Base-by-base conservation (phyloP, 2,329 filamentous ascomycete species). In the Endocalyx cinctus region DNA sequence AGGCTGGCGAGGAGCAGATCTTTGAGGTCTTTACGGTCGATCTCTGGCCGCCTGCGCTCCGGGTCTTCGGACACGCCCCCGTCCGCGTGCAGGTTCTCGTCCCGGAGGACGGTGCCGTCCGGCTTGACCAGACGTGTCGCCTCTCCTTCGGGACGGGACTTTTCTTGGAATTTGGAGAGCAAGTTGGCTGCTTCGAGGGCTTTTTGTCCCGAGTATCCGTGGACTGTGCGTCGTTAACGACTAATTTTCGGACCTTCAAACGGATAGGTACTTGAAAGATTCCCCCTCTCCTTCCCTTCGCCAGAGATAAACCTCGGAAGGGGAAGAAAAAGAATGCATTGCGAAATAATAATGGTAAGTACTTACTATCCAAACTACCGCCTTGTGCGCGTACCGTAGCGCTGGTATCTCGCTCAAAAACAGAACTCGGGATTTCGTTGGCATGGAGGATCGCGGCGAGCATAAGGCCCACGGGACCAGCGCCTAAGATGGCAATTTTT, bases 301-400 rank as follows among this genome's bases (percentile, higher is more conserved):
- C n/a, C n/a, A n/a, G n/a, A n/a, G n/a, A n/a, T n/a, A n/a, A n/a
- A n/a, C n/a, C n/a, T n/a, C n/a, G n/a, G n/a, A n/a, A n/a, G n/a
- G n/a, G n/a, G n/a, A n/a, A n/a, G n/a, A n/a, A n/a, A n/a, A n/a
- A n/a, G n/a, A n/a, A n/a, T n/a, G n/a, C n/a, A n/a, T n/a, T n/a
- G n/a, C n/a, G n/a, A n/a, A n/a, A n/a, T n/a, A n/a, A n/a, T n/a
- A n/a, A n/a, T n/a, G n/a, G n/a, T n/a, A n/a, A n/a, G n/a, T n/a
- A n/a, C n/a, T n/a, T n/a, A n/a, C n/a, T 69, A 31, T 72, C 72
- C 5, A 76, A 52, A 17, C 70, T 71, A 2, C 70, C 72, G 3
- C 70, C 70, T 4, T 72, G 60, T 0, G 67, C 69, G 20, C 67
- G 68, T 10, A 27, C 39, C 3, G 37, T 34, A 7, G 39, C 34